Evolutionary conservation across 768 basidiomycete species (phyloP).

Genomic region (Termitomyces sp.): DNA sequence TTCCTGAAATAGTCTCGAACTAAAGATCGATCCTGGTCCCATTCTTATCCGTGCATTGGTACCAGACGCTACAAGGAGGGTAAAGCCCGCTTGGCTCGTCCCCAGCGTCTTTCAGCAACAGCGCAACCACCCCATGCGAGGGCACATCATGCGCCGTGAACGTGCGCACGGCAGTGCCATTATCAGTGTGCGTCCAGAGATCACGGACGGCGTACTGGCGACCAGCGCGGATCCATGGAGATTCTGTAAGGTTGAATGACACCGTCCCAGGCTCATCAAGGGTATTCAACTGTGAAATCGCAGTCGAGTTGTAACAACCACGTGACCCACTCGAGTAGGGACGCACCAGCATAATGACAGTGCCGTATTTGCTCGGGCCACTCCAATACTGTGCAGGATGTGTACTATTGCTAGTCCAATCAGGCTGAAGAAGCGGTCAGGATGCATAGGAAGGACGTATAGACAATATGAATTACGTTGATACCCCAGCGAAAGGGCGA

Average conservation of each 20-base stretch:
- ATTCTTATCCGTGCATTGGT: constrained; percentile 57
- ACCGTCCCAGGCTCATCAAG: constrained; percentile 43
- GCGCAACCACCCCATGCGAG: constrained; percentile 62
- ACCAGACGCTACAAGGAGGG: constrained; percentile 50
- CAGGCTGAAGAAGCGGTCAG: constrained; percentile 17
- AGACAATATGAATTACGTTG: constrained; percentile 31
- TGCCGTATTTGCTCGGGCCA: constrained; percentile 52
- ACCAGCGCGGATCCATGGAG: constrained; percentile 60
- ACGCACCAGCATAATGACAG: constrained; percentile 59
- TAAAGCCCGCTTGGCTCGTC: constrained; percentile 55
- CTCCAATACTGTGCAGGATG: constrained; percentile 66
- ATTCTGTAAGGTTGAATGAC: constrained; percentile 57
- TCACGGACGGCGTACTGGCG: constrained; percentile 61
- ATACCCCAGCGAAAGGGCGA: constrained; percentile 67
- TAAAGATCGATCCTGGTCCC: constrained; percentile 30
- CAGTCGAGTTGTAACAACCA: neutral
- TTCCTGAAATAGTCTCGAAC: neutral
- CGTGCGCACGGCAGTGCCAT: constrained; percentile 58
- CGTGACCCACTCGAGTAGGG: neutral
- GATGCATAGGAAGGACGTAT: neutral
- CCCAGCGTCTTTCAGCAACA: constrained; percentile 60
- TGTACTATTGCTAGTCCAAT: constrained; percentile 32
- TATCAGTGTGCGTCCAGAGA: constrained; percentile 67
- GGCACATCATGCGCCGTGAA: constrained; percentile 50
- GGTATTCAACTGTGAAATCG: constrained; percentile 41